Conservation (phyloP, 2,329 filamentous ascomycete species). For the Aspergillus carbonarius region DNA sequence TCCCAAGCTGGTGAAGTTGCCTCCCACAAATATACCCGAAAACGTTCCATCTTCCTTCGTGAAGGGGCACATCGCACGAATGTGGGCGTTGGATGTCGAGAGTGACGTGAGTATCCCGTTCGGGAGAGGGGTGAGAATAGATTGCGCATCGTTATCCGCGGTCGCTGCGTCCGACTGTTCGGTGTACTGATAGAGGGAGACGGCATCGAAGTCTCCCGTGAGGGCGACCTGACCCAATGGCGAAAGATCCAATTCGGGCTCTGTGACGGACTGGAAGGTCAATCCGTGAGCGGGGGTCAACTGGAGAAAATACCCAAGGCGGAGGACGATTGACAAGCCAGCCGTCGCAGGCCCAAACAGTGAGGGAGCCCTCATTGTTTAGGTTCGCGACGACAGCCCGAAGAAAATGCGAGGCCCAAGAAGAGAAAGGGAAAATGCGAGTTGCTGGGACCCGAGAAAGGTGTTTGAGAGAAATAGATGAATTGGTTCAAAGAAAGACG, state of each 20-base stretch:
- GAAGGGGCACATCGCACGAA: slow-evolving; percentile 84
- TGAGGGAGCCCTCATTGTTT: slow-evolving; percentile 47
- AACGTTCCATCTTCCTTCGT: slow-evolving; percentile 64
- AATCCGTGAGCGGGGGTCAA: slow-evolving; percentile 30
- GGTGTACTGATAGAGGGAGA: slow-evolving; percentile 84
- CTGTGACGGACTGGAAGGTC: slow-evolving; percentile 37
- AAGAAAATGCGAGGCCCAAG: slow-evolving; percentile 10
- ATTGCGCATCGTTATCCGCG: slow-evolving; percentile 74
- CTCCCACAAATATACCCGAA: slow-evolving; percentile 78
- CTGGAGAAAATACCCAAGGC: slow-evolving; percentile 25
- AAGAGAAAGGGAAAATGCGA: neutral
- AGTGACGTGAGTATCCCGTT: slow-evolving; percentile 79
- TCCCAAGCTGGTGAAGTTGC: slow-evolving; percentile 92
- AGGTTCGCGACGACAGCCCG: slow-evolving; percentile 39
- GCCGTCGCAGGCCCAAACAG: slow-evolving; percentile 47
- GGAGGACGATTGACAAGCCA: slow-evolving; percentile 35
- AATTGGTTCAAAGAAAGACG: slow-evolving; percentile 6
- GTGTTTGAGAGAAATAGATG: slow-evolving; percentile 13
- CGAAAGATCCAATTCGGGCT: slow-evolving; percentile 64
- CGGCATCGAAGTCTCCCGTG: slow-evolving; percentile 83
- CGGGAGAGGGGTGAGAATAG: slow-evolving; percentile 76
- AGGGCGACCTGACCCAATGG: slow-evolving; percentile 80
- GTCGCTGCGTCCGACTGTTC: slow-evolving; percentile 66
- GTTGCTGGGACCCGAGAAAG: slow-evolving; percentile 10
- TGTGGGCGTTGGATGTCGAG: slow-evolving; percentile 75